phyloP scores from a whole-genome alignment of 768 basidiomycete species.

The Baorangia bicolor region DNA sequence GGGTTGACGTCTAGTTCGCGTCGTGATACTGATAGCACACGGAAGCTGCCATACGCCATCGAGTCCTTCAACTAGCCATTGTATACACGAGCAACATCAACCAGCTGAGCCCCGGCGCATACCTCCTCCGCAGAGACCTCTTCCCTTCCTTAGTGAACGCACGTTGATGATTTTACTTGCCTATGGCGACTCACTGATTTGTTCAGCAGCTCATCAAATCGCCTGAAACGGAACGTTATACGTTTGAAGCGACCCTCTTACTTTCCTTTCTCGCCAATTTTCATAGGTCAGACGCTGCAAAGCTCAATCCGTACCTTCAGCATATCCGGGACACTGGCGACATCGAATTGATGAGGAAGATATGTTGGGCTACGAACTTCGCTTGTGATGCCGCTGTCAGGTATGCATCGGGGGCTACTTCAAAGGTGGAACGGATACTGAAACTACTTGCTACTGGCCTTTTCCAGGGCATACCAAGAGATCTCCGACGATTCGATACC shows the following conservation, averaged over 20 bases:
- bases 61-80: constrained; percentile 55
- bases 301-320: constrained; percentile 63
- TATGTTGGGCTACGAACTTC: constrained; percentile 56
- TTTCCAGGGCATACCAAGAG: constrained; percentile 52
- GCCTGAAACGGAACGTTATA: constrained; percentile 51
- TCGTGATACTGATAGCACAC: not conserved
- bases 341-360: constrained; percentile 50
- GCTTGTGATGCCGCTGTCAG: constrained; percentile 50
- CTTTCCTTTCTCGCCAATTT: constrained; percentile 67
- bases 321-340: constrained; percentile 49
- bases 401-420: constrained; percentile 33
- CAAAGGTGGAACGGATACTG: not conserved
- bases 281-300: constrained; percentile 70
- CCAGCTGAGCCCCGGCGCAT: constrained; percentile 69
- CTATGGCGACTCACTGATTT: not conserved
- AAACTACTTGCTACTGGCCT: not conserved
- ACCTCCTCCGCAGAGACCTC: constrained; percentile 62
- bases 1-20: not conserved
- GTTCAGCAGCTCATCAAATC: constrained; percentile 51
- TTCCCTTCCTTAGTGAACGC: constrained; percentile 55
- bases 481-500: constrained; percentile 53
- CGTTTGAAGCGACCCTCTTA: constrained; percentile 59
- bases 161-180: constrained; percentile 17
- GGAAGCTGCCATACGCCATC: constrained; percentile 50
- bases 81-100: constrained; percentile 57